Evolutionary conservation across 495 filamentous ascomycete genomes (phyloP), one percentile per base, ranked within the genome.

Genomic region (Aspergillus bridgeri): DNA sequence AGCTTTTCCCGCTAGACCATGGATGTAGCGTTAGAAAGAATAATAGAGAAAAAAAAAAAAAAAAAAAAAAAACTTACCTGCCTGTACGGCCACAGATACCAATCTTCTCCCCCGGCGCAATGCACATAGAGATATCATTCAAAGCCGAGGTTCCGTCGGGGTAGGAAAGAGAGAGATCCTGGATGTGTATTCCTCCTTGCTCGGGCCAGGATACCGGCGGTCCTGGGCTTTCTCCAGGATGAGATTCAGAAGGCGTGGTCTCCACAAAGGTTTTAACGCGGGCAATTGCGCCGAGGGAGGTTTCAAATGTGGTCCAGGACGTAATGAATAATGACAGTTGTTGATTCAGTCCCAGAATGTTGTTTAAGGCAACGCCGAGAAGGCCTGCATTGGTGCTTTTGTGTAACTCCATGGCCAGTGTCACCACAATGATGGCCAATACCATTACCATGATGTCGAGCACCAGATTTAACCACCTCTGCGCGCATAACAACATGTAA

Each of bases 401-500:
- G 24, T 51, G 66, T 53, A 72, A 50, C 13, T 53, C 53, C 7
- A 65, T 49, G 17, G 68, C 65, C 22, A 72, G 46, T 2, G 59
- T 24, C 51, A 67, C 60, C 8, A 89, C 80, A 9, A 85, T 65
- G 6, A 74, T 69, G 0, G 85, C 78, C 29, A 90, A 82, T 29
- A 81, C 74, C 11, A 83, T 78, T 58, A 81, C 75, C 3, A 89
- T 71, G 2, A 86, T 57, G 11, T 83, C 67, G 76, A 90, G 81
- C 19, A 86, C 78, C 66, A 86, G 79, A 21, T 76, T 81, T 66
- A 46, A 18, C 44, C 44, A 46, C 44, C 44, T 46, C 44, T 89
- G 72, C 79, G 87, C 42, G 80, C 74, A 83, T 79, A 87, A 51
- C 77, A 71, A 68, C 83, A 81, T 75, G 58, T 83, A 83, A 82